Evolutionary conservation across 2,329 filamentous ascomycete species (phyloP).

Genomic region (Paramyrothecium sp.): DNA sequence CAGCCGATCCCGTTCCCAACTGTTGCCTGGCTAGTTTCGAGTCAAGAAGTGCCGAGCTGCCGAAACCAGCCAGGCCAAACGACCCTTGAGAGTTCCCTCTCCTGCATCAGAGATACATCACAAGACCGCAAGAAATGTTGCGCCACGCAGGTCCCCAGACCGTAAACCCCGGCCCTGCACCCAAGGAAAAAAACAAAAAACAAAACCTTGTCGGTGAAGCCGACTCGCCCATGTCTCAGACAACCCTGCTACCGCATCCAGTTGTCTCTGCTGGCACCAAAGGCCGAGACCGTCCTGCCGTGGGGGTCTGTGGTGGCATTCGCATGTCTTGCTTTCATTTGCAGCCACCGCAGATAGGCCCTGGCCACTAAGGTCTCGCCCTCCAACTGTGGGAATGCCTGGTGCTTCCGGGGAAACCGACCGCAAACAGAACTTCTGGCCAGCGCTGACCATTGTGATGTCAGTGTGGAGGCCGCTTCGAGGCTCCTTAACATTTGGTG

Average conservation of each 20-base stretch:
- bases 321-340: background rate
- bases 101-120: too few species aligned
- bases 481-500: background rate
- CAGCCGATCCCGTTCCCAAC: background rate
- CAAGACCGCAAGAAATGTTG: too few species aligned
- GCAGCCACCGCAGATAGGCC: background rate
- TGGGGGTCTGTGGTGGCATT: background rate
- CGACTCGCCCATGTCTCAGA: background rate
- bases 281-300: background rate
- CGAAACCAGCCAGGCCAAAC: background rate
- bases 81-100: background rate
- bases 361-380: background rate
- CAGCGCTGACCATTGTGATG: background rate
- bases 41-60: background rate
- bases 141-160: too few species aligned
- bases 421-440: background rate
- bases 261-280: background rate
- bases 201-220: background rate
- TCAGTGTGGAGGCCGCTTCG: background rate
- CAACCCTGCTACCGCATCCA: background rate
- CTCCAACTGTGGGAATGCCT: background rate
- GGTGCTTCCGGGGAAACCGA: background rate
- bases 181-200: background rate
- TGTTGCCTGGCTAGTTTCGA: background rate
- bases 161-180: background rate